phyloP scores from a whole-genome alignment of 2,329 filamentous ascomycete species.

The Stachybotrys elegans region DNA sequence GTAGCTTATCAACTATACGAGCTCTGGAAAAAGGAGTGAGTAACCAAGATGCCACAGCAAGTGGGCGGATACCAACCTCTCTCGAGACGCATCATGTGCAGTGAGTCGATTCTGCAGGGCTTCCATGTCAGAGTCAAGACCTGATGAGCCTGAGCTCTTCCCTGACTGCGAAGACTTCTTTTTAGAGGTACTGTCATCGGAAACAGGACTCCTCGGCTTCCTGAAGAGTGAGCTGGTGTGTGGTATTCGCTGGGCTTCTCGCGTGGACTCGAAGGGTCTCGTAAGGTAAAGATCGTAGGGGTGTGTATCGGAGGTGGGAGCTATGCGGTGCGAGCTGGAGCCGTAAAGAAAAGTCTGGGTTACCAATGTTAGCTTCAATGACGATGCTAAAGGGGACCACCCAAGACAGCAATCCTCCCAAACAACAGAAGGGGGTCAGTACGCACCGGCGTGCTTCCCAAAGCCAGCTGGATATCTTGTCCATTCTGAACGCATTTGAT shows the following conservation, averaged over 20 bases:
- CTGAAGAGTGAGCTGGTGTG: constrained; percentile 47
- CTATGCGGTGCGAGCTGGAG: constrained; percentile 42
- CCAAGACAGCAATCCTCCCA: too few species aligned
- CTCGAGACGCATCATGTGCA: constrained; percentile 27
- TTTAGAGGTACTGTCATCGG: constrained; percentile 15
- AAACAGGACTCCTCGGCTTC: constrained; percentile 26
- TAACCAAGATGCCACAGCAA: constrained; percentile 15
- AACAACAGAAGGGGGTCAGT: not conserved
- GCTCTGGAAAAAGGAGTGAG: constrained; percentile 21
- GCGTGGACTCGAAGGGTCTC: constrained; percentile 41
- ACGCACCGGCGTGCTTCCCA: constrained; percentile 58
- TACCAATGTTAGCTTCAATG: constrained; percentile 13
- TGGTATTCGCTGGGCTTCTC: constrained; percentile 42
- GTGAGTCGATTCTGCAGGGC: constrained; percentile 38
- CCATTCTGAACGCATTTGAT: constrained; percentile 55
- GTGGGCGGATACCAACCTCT: constrained; percentile 24
- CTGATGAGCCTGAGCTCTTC: constrained; percentile 33
- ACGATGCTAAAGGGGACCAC: too few species aligned
- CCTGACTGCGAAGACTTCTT: constrained; percentile 22
- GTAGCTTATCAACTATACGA: constrained; percentile 28
- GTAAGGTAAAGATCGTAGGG: constrained; percentile 54
- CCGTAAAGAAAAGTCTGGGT: constrained; percentile 50
- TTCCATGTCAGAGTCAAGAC: constrained; percentile 44
- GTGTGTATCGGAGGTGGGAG: constrained; percentile 35
- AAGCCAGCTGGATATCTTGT: constrained; percentile 49